Conservation (phyloP, 495 filamentous ascomycete genomes). For the Astrothelium subdiscretum region DNA sequence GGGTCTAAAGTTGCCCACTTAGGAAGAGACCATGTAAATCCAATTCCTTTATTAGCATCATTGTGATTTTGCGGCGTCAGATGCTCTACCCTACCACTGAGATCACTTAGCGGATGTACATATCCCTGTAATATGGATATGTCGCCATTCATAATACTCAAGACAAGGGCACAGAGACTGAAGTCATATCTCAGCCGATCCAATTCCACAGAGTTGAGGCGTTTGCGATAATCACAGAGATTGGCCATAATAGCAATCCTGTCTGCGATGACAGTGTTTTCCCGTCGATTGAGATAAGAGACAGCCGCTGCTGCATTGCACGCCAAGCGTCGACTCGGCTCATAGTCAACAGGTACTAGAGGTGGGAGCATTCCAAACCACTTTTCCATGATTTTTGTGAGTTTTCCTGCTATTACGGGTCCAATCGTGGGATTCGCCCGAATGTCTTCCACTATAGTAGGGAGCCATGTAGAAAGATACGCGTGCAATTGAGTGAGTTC, state of each 20-base stretch:
- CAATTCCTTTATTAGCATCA: background rate
- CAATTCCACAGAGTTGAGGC: background rate
- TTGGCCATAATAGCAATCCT: background rate
- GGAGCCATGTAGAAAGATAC: background rate
- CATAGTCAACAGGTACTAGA: background rate
- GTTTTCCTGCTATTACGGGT: background rate
- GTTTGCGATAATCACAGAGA: background rate
- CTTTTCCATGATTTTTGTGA: background rate
- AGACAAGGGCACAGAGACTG: background rate
- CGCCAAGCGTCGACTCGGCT: background rate
- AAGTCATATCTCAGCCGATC: background rate
- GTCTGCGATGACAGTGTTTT: background rate
- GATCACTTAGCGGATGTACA: background rate
- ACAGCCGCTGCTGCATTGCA: background rate
- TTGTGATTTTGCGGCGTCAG: background rate
- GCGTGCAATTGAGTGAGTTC: background rate
- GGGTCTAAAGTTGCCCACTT: background rate
- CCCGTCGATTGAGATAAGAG: background rate
- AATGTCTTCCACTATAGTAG: background rate
- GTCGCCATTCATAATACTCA: background rate
- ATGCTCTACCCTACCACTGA: background rate
- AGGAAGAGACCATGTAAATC: background rate
- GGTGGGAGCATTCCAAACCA: background rate
- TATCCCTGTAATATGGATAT: background rate
- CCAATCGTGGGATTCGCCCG: background rate